Base-by-base conservation (phyloP, 2,329 filamentous ascomycete genomes). In the Graphilbum sp. region DNA sequence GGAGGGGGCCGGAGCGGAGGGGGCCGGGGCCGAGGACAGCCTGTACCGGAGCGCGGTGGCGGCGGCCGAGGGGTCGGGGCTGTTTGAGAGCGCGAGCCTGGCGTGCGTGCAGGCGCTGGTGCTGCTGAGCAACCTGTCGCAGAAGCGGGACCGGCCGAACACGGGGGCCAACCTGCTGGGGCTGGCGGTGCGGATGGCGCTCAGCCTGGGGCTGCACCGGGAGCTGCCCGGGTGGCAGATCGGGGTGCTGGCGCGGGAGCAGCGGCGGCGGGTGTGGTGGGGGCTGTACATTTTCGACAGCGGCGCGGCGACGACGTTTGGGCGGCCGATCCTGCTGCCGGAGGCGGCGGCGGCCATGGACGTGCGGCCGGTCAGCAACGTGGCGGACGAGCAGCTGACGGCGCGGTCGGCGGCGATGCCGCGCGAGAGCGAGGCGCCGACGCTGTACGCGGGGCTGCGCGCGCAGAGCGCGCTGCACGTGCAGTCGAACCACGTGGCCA, bases 271-370 rank as follows among this genome's bases (percentile, higher is more conserved):
- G 17, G 38, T 40, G 10, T 40, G 38, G 38, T 40, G 38, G 38
- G 38, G 38, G 9, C 38, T 40, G 18, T 40, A 33, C 11, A 40
- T 40, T 12, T 40, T 40, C 24, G 38, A 40, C 38, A 40, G 38
- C 34, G 38, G 38, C 18, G 38, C 38, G 5, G 36, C 34, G 8
- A 40, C 38, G 4, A 40, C 38, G 1, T 40, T 40, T 34, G 38
- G 38, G 13, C 30, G 38, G 30, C 38, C 38, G 3, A 36, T 40
- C 6, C 24, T 40, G 21, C 38, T 40, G 13, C 38, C 38, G 1
- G 38, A 34, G 13, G 16, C 30, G 13, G 16, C 30, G 4, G 38
- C 36, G 8, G 34, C 38, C 30, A 40, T 40, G 38, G 38, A 40
- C 11, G 38, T 29, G 9, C 21, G 25, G 24, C 38, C 34, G 1